phyloP scores from a whole-genome alignment of 495 filamentous ascomycete species.

The Tetracladium setigerum region DNA sequence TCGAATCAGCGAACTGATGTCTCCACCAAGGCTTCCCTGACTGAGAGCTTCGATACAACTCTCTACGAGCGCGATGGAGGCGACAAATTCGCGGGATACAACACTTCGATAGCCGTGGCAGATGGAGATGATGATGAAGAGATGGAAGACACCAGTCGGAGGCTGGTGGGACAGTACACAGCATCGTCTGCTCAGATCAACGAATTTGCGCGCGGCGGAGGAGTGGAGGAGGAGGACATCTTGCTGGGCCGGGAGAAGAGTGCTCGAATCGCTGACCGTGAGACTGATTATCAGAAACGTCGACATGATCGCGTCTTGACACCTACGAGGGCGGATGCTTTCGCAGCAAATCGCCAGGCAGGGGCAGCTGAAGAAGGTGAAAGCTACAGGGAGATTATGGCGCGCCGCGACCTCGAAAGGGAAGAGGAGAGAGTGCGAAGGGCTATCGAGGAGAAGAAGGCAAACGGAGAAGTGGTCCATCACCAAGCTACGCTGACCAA shows the following conservation, averaged over 20 bases:
- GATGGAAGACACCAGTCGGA: conserved; percentile 67
- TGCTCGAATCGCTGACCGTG: conserved; percentile 80
- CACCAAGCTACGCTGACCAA: conserved; percentile 67
- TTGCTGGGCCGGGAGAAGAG: conserved; percentile 81
- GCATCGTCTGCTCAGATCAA: conserved; percentile 85
- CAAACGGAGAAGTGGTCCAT: conserved; percentile 52
- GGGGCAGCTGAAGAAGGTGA: conserved; percentile 52
- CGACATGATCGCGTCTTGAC: conserved; percentile 81
- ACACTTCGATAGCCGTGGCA: conserved; percentile 75
- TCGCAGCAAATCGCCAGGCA: conserved; percentile 66
- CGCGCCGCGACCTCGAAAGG: conserved; percentile 78
- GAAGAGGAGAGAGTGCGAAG: conserved; percentile 86
- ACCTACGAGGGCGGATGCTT: conserved; percentile 83
- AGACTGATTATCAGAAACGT: conserved; percentile 97
- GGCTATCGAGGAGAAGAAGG: conserved; percentile 70
- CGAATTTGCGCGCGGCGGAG: conserved; percentile 80
- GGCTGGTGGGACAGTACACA: conserved; percentile 94
- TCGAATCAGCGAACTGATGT: conserved; percentile 81
- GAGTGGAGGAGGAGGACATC: conserved; percentile 88
- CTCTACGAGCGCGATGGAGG: conserved; percentile 77
- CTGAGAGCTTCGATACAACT: conserved; percentile 87
- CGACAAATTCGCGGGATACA: conserved; percentile 88
- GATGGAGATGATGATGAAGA: conserved; percentile 81
- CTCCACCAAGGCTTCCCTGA: conserved; percentile 91
- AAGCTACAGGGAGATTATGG: conserved; percentile 90